These are phyloP conservation scores for Cyberlindnera euphorbiiphila DNA, from an alignment of 805 yeast genomes.

Conservation along the genomic window DNA sequence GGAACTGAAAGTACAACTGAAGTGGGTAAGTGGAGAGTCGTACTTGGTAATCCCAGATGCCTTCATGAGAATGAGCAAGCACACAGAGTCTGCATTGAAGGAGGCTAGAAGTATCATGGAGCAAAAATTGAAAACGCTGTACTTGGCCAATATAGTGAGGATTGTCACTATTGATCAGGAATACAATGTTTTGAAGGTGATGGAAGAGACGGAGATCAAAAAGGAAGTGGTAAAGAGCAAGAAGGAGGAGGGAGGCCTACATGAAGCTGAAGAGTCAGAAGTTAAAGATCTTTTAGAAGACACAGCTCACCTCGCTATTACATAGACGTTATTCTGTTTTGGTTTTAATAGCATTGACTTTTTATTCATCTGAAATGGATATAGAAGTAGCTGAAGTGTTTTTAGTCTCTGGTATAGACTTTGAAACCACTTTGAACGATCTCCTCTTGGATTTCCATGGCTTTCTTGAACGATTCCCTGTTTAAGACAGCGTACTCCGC, in stretches of 20 bases:
- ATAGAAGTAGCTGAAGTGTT: constrained; percentile 30
- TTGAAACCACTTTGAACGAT: background rate
- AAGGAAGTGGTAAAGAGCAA: background rate
- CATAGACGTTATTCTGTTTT: too few species aligned
- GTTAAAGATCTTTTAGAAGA: too few species aligned
- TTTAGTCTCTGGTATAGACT: background rate
- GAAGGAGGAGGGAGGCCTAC: background rate
- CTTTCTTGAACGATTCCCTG: background rate
- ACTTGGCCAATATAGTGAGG: constrained; percentile 47
- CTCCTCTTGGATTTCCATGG: too few species aligned
- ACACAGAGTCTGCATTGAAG: constrained; percentile 41
- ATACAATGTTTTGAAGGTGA: constrained; percentile 1
- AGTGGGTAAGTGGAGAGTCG: constrained; percentile 39
- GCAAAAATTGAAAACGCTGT: constrained; percentile 33
- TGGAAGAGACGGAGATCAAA: background rate
- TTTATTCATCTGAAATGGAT: constrained; percentile 33
- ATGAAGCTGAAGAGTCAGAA: constrained; percentile 18
- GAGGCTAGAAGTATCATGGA: constrained; percentile 36
- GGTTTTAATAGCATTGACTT: too few species aligned
- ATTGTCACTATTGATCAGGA: constrained; percentile 40
- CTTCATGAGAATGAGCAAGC: constrained; percentile 32
- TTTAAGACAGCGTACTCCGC: background rate
- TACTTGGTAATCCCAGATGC: constrained; percentile 41
- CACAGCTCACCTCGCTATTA: too few species aligned
- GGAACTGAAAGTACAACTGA: constrained; percentile 29